Percentiles rank a stretch among this genome's conserved stretches.
Evolutionary conservation across 2,329 filamentous ascomycete species (phyloP).

Genomic region (Fusarium illudens): DNA sequence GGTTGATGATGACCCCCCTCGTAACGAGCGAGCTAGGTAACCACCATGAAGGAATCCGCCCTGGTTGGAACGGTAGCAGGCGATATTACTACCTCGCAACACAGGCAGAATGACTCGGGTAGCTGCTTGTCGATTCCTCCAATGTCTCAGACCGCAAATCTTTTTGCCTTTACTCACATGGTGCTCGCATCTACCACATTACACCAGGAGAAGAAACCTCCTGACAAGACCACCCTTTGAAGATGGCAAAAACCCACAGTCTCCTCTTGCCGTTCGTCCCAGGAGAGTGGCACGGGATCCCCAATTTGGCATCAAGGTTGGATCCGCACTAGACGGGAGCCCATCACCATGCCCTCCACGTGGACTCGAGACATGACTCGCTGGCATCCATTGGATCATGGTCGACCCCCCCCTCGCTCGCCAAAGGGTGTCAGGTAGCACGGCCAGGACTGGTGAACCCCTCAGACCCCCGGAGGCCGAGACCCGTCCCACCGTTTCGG

Average conservation of each 20-base stretch:
- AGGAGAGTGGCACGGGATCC: constrained; percentile 16
- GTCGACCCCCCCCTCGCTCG: neutral
- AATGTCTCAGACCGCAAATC: neutral
- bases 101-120: neutral
- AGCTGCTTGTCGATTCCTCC: neutral
- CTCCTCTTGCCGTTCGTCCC: neutral
- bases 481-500: neutral
- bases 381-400: neutral
- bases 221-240: neutral
- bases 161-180: neutral
- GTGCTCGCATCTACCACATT: neutral
- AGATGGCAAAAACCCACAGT: neutral
- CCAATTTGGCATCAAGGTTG: constrained; percentile 7
- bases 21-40: neutral
- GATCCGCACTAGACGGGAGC: constrained; percentile 1
- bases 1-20: neutral
- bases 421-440: constrained; percentile 22
- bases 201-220: neutral
- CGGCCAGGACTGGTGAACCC: neutral
- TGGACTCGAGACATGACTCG: constrained; percentile 33
- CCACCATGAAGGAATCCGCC: neutral
- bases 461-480: neutral
- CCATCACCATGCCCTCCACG: constrained; percentile 23
- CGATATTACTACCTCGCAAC: neutral
- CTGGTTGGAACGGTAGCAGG: neutral